These are phyloP conservation scores for Butyriboletus regius DNA, from an alignment of 1,284 basidiomycete genomes.

Conservation along the genomic window DNA sequence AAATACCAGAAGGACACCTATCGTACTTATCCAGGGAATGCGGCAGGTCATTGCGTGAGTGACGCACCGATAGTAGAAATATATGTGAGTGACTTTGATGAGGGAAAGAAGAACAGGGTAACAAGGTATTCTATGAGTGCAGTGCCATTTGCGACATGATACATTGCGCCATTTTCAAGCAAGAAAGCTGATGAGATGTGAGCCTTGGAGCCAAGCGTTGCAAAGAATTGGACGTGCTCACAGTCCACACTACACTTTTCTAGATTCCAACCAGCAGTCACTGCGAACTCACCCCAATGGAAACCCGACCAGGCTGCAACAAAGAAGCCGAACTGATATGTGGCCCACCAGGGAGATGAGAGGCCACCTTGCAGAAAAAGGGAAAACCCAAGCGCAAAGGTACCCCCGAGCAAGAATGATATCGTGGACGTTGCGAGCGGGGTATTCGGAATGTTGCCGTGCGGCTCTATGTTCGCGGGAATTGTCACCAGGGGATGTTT, in stretches of 20 bases:
- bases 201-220: not conserved
- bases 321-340: conserved; percentile 76
- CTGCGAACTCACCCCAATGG: conserved; percentile 90
- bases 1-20: conserved; percentile 61
- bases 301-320: conserved; percentile 75
- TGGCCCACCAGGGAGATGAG: conserved; percentile 53
- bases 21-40: conserved; percentile 1
- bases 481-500: conserved; percentile 49
- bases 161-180: conserved; percentile 81
- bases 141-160: conserved; percentile 77
- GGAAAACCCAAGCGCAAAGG: conserved; percentile 51
- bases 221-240: conserved; percentile 39
- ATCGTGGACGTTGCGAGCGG: conserved; percentile 66
- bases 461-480: conserved; percentile 41
- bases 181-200: conserved; percentile 68
- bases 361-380: conserved; percentile 47
- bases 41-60: not conserved
- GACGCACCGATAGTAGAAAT: conserved; percentile 52
- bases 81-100: conserved; percentile 48
- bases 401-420: conserved; percentile 64
- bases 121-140: conserved; percentile 79
- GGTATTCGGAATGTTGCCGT: conserved; percentile 74
- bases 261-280: conserved; percentile 92
- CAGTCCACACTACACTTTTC: conserved; percentile 90
- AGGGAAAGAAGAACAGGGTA: conserved; percentile 60